Conservation (phyloP, 1,284 basidiomycete species). For the Sporisorium sorghi region DNA sequence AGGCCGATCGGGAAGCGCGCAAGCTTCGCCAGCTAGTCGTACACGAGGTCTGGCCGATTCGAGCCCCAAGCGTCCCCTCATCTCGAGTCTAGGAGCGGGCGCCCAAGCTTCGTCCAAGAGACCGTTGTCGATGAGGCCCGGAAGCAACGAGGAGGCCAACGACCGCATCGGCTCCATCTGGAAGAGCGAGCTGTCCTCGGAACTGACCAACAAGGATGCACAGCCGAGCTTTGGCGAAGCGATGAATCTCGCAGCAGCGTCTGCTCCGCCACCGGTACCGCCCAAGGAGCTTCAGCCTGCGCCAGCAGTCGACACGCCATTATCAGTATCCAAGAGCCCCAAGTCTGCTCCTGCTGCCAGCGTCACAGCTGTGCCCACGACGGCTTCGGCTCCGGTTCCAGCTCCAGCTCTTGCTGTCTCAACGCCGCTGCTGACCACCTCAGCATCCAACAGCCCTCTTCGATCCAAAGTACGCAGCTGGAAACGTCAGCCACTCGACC, state of each 20-base stretch:
- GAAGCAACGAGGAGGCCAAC: conserved; percentile 44
- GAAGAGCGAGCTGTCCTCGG: conserved; percentile 57
- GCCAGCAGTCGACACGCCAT: background rate
- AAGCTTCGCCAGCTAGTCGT: conserved; percentile 13
- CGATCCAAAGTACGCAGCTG: conserved; percentile 48
- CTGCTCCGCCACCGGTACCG: conserved; percentile 49
- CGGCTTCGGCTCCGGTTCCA: background rate
- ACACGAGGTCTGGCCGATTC: conserved; percentile 6
- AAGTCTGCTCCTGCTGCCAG: conserved; percentile 1
- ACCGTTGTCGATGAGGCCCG: conserved; percentile 27
- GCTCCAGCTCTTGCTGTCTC: background rate
- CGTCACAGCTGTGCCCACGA: background rate
- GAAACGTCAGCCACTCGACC: conserved; percentile 28
- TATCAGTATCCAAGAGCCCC: conserved; percentile 2
- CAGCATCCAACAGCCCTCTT: conserved; percentile 15
- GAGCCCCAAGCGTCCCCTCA: conserved; percentile 13
- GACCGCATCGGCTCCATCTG: conserved; percentile 51
- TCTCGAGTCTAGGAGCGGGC: conserved; percentile 16
- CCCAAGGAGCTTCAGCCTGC: conserved; percentile 38
- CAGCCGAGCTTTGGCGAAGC: conserved; percentile 47
- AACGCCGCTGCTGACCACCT: conserved; percentile 4
- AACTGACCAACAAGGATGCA: conserved; percentile 33
- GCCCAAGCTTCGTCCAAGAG: conserved; percentile 16
- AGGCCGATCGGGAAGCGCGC: background rate
- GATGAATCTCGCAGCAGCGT: conserved; percentile 24